phyloP scores from a whole-genome alignment of 2,329 filamentous ascomycete genomes.

The Fusarium siculi region DNA sequence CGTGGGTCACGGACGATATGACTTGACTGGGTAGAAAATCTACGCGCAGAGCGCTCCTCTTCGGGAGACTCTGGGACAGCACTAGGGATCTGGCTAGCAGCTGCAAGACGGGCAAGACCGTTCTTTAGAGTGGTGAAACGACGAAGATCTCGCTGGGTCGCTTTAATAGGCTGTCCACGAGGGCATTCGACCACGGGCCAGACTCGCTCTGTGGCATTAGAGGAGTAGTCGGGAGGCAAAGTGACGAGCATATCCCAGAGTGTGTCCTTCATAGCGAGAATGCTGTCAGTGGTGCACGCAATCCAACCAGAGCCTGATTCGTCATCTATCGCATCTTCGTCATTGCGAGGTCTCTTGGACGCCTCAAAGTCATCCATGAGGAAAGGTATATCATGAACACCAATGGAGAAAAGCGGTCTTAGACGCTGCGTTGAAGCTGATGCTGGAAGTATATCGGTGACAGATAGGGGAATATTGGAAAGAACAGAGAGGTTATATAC shows the following conservation, averaged over 20 bases:
- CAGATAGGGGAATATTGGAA: slow-evolving; percentile 83
- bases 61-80: slow-evolving; percentile 44
- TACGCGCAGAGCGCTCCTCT: slow-evolving; percentile 41
- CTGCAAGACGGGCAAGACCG: slow-evolving; percentile 65
- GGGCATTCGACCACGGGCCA: slow-evolving; percentile 82
- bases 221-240: slow-evolving; percentile 72
- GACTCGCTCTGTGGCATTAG: slow-evolving; percentile 66
- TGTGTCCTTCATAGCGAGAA: slow-evolving; percentile 84
- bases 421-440: slow-evolving; percentile 72
- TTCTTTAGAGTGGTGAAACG: slow-evolving; percentile 77
- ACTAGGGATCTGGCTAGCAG: slow-evolving; percentile 33
- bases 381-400: slow-evolving; percentile 89
- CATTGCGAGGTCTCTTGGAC: slow-evolving; percentile 51
- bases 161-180: slow-evolving; percentile 74
- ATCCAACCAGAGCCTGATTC: slow-evolving; percentile 79
- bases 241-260: slow-evolving; percentile 92
- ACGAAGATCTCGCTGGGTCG: slow-evolving; percentile 89
- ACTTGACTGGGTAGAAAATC: slow-evolving; percentile 44
- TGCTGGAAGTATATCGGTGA: slow-evolving; percentile 74
- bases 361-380: slow-evolving; percentile 71
- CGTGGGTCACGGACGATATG: slow-evolving; percentile 50
- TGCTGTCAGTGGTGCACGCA: slow-evolving; percentile 94
- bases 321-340: slow-evolving; percentile 54
- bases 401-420: slow-evolving; percentile 89
- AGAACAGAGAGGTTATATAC: slow-evolving; percentile 96